Evolutionary conservation across 176 grass and related monocot genomes (phyloP).

Genomic region (Triticum aestivum): DNA sequence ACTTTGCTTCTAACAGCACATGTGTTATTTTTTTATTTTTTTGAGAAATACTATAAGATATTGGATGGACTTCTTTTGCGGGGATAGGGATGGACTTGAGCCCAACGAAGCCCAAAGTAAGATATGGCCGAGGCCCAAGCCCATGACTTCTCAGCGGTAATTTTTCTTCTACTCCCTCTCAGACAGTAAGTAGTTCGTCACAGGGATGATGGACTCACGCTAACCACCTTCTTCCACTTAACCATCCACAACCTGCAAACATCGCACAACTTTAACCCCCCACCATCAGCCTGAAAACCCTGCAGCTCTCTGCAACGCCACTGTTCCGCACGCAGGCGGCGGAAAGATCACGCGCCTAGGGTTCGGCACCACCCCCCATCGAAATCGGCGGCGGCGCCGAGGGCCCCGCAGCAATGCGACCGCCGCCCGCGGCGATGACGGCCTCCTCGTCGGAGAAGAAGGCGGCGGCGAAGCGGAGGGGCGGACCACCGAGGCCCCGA

Average conservation of each 20-base stretch:
- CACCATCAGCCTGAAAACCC: background rate
- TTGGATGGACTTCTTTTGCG: background rate
- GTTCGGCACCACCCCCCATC: background rate
- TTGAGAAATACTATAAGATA: too few relatives aligned
- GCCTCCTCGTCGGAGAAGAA: background rate
- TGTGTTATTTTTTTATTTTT: too few relatives aligned
- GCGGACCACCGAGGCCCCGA: constrained; percentile 21
- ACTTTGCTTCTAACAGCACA: too few relatives aligned
- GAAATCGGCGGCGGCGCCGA: constrained; percentile 13
- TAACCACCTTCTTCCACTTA: background rate
- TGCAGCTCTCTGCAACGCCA: background rate
- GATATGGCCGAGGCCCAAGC: background rate
- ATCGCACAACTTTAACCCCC: background rate
- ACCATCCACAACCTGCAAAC: background rate
- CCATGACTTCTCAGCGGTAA: background rate
- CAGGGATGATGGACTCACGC: background rate
- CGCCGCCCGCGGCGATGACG: background rate
- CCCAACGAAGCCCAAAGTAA: background rate
- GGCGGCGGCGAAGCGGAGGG: constrained; percentile 1
- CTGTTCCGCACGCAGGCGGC: background rate
- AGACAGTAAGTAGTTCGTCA: background rate
- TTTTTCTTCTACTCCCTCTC: background rate
- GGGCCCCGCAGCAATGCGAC: background rate
- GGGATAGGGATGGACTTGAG: too few relatives aligned
- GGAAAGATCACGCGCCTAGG: background rate